Percentiles rank a stretch among this genome's conserved stretches.
Conservation (phyloP, 257 asterid species). For the Verbascum thapsus region DNA sequence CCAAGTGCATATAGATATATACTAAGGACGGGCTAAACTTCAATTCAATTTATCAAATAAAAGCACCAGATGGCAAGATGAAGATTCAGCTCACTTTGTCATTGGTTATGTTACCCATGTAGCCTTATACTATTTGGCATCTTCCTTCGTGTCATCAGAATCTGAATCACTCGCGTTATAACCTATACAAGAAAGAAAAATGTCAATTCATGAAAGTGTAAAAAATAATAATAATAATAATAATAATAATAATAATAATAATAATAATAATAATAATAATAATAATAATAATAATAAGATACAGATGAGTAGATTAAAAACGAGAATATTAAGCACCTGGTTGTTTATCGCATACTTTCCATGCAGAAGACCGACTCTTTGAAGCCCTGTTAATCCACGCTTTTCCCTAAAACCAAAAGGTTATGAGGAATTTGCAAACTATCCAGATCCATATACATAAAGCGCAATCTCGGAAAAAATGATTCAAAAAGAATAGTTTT, state of each 20-base stretch:
- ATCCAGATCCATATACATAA: no score
- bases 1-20: conserved; percentile 8
- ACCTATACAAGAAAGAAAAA: conserved; percentile 45
- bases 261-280: no score
- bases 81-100: conserved; percentile 43
- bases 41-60: background rate
- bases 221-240: no score
- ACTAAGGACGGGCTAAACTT: background rate
- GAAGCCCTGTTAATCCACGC: conserved; percentile 84
- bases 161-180: conserved; percentile 95
- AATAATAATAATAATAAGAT: no score
- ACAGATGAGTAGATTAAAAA: background rate
- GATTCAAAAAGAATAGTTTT: no score
- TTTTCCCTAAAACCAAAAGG: conserved; percentile 70
- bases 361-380: conserved; percentile 65
- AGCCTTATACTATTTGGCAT: conserved; percentile 45
- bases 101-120: conserved; percentile 21
- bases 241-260: no score
- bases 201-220: background rate
- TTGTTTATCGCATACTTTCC: conserved; percentile 84
- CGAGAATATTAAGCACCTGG: conserved; percentile 61
- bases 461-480: no score
- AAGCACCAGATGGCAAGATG: conserved; percentile 27
- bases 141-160: conserved; percentile 60
- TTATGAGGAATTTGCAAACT: no score